Percentiles rank a stretch among this genome's conserved stretches.
These are phyloP conservation scores for Plantago coronopus DNA, from an alignment of 305 asterid species.

Conservation along the genomic window DNA sequence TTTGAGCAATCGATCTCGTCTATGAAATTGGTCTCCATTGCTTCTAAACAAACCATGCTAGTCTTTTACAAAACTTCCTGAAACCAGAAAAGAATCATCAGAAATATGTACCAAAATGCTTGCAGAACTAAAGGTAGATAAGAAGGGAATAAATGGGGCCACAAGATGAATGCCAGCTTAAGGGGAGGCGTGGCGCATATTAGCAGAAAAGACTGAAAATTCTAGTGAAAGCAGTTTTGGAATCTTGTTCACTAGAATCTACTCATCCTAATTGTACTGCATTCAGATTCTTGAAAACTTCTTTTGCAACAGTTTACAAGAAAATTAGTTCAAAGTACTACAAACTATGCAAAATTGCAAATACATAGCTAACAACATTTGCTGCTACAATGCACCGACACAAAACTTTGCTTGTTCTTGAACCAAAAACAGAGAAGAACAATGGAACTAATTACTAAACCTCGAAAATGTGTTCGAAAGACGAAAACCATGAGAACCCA, in stretches of 20 bases:
- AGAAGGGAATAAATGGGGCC: slow-evolving; percentile 15
- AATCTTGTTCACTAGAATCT: slow-evolving; percentile 20
- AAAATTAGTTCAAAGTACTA: not conserved
- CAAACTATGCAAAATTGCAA: not conserved
- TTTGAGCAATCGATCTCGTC: slow-evolving; percentile 77
- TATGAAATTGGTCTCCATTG: slow-evolving; percentile 52
- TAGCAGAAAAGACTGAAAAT: slow-evolving; percentile 27
- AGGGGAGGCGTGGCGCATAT: slow-evolving; percentile 27
- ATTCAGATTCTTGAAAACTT: slow-evolving; percentile 15
- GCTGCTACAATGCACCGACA: slow-evolving; percentile 29
- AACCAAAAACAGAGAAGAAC: slow-evolving; percentile 6
- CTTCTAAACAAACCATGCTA: slow-evolving; percentile 10
- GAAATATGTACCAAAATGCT: too few species aligned
- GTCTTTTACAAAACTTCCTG: slow-evolving; percentile 26
- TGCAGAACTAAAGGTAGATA: not conserved
- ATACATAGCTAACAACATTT: too few species aligned
- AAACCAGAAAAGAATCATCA: slow-evolving; percentile 2
- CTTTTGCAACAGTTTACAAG: not conserved
- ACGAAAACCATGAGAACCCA: slow-evolving; percentile 13
- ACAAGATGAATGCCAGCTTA: slow-evolving; percentile 27
- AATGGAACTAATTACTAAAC: slow-evolving; percentile 24
- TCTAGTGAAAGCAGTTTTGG: slow-evolving; percentile 23
- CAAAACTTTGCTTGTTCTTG: slow-evolving; percentile 9
- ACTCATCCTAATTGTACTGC: slow-evolving; percentile 5
- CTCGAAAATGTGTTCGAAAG: slow-evolving; percentile 13